Evolutionary conservation across 768 basidiomycete species (phyloP).

Genomic region (Leccinum subgranulosum): DNA sequence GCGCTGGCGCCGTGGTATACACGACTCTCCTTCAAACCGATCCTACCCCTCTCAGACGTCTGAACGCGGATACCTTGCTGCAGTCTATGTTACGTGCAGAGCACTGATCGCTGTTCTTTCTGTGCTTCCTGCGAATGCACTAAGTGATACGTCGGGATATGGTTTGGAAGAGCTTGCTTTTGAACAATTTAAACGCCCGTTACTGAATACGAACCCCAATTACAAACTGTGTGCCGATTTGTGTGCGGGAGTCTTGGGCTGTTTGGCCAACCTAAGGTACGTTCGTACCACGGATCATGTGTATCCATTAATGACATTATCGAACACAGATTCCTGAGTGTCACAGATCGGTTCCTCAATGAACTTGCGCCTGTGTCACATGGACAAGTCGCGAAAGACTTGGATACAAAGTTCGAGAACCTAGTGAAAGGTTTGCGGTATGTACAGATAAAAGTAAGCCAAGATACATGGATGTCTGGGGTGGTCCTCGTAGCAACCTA

Average conservation of each 20-base stretch:
- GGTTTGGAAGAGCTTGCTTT: conserved; percentile 87
- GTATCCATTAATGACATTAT: neutral
- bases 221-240: conserved; percentile 78
- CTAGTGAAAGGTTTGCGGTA: conserved; percentile 77
- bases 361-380: conserved; percentile 73
- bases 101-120: conserved; percentile 77
- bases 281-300: conserved; percentile 20
- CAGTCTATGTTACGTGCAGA: conserved; percentile 88
- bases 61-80: conserved; percentile 76
- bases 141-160: conserved; percentile 76
- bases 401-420: conserved; percentile 80
- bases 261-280: conserved; percentile 77
- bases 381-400: conserved; percentile 77
- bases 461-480: neutral
- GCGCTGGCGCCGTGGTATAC: conserved; percentile 81
- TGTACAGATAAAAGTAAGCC: conserved; percentile 73
- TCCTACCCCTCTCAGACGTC: conserved; percentile 33
- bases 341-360: conserved; percentile 86
- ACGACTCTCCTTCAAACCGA: conserved; percentile 47
- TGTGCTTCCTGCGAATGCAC: conserved; percentile 67
- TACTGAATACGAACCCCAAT: conserved; percentile 66
- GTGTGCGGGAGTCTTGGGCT: conserved; percentile 80
- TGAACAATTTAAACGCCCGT: conserved; percentile 72
- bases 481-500: neutral
- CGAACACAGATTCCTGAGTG: conserved; percentile 70